Percentiles rank a stretch among this genome's conserved stretches.
Evolutionary conservation across 768 basidiomycete species (phyloP).

Genomic region (Steccherinum ochraceum): DNA sequence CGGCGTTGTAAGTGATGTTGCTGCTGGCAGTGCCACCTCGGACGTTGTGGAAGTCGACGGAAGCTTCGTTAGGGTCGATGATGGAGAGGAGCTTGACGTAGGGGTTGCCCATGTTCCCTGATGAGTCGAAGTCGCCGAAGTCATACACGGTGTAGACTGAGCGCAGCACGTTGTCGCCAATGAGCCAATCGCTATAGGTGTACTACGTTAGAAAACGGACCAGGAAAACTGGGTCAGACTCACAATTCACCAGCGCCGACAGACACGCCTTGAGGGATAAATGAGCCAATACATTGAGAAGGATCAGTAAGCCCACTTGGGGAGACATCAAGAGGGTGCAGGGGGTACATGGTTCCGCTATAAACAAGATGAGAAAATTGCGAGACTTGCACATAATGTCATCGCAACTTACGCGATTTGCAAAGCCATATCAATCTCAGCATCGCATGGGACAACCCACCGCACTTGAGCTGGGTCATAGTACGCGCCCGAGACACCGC

Average conservation of each 20-base stretch:
- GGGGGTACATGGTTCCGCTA: slow-evolving; percentile 68
- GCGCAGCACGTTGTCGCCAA: slow-evolving; percentile 80
- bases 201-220: too few relatives aligned
- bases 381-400: not conserved
- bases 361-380: too few relatives aligned
- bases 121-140: slow-evolving; percentile 70
- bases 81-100: slow-evolving; percentile 72
- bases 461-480: slow-evolving; percentile 46
- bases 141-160: slow-evolving; percentile 80
- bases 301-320: slow-evolving; percentile 39
- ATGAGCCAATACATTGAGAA: slow-evolving; percentile 63
- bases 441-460: slow-evolving; percentile 70
- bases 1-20: slow-evolving; percentile 63
- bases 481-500: slow-evolving; percentile 53
- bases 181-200: slow-evolving; percentile 62
- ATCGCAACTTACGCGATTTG: slow-evolving; percentile 57
- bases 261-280: slow-evolving; percentile 57
- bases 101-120: slow-evolving; percentile 64
- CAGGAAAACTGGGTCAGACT: too few relatives aligned
- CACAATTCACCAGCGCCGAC: slow-evolving; percentile 66
- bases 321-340: slow-evolving; percentile 76
- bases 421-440: slow-evolving; percentile 73
- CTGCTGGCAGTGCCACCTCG: slow-evolving; percentile 60
- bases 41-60: slow-evolving; percentile 56
- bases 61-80: slow-evolving; percentile 63